Base-by-base conservation (phyloP, 441 rosid genomes). In the Syzygium malaccense region DNA sequence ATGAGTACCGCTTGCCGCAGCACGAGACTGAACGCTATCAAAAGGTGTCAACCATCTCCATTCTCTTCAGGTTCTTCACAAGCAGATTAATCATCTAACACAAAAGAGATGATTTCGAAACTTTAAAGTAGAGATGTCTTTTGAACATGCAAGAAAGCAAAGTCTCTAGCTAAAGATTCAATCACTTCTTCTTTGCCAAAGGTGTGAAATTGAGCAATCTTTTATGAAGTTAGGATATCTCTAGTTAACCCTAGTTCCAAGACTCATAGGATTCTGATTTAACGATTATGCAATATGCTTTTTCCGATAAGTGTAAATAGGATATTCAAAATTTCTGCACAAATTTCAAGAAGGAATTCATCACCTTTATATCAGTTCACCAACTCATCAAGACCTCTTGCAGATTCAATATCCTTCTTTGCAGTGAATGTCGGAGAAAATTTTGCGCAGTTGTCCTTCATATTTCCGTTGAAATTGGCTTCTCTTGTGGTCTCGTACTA, bases 1-100 rank as follows among this genome's bases (percentile, higher is more conserved):
- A 98, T 88, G 99, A 98, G 94, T 98, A 98, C 86, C 97, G 99
- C 55, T 91, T 98, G 92, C 99, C 99, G 3, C 99, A 97, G 18
- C 98, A 96, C 41, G 99, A 98, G 62, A 96, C 99, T 14, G 96
- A 97, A 88, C 93, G 96, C 66, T 97, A 96, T 88, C 98, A 97
- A 53, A 98, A 98, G 99, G 99, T 97, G 92, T 25, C 19, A 14
- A 57, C 86, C 55, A 17, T 85, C 45, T 19, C 4, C 55, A 26
- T 60, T 30, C 78, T 51, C 49, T 75, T 75, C 25, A 23, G 83
- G 83, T 75, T 75, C n/a, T 41, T 75, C n/a, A 14, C 20, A 30
- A 26, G 57, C 23, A 54, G 20, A 30, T 32, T 23, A 37, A 54
- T 53, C 37, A 54, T 56, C 17, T 17, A 54, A 18, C 26, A 54